Base-by-base conservation (phyloP, 805 yeast genomes). In the Cyberlindnera xylosilytica region DNA sequence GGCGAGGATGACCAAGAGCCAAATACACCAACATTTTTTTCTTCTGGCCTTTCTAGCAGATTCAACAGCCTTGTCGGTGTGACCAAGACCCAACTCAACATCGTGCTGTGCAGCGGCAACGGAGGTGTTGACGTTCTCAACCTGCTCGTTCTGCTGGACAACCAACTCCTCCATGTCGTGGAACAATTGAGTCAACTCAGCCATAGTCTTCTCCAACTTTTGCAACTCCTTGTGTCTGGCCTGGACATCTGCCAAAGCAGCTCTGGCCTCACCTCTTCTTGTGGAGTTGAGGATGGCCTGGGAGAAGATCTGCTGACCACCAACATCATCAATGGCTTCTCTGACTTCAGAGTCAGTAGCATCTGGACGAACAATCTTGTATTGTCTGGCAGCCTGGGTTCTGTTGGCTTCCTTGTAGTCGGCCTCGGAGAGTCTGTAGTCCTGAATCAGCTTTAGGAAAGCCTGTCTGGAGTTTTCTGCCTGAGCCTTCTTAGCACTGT, bases 151-250 rank as follows among this genome's bases (percentile, higher is more conserved):
- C 71, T 93, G 98, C 68, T 90, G 96, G 54, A 91, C 88, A 36
- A 91, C 97, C 68, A 93, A 73, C 61, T 87, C 87, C 68, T 93
- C 97, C 93, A 93, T 87, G 63, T 93, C 98, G 59, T 84, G 85
- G 73, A 93, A 89, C 63, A 93, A 78, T 70, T 87, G 96, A 32
- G 95, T 87, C 66, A 93, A 78, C 68, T 93, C 99, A 28, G 91
- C 88, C 86, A 93, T 89, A 46, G 96, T 84, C 69, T 87, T 82
- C 68, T 91, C 98, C 66, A 93, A 83, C 72, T 88, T 87, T 70
- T 87, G 85, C 60, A 93, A 79, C 70, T 93, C 98, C 63, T 85
- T 83, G 70, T 93, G 98, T 70, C 99, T 83, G 39, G 86, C 81
- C 69, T 91, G 97, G 44, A 93, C 98, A 69, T 93, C 98, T 58